A percentile compares a stretch with the other conserved stretches of the same genome.
These are phyloP conservation scores for Phaeotremella skinneri DNA, from an alignment of 768 basidiomycete genomes.

Conservation along the genomic window DNA sequence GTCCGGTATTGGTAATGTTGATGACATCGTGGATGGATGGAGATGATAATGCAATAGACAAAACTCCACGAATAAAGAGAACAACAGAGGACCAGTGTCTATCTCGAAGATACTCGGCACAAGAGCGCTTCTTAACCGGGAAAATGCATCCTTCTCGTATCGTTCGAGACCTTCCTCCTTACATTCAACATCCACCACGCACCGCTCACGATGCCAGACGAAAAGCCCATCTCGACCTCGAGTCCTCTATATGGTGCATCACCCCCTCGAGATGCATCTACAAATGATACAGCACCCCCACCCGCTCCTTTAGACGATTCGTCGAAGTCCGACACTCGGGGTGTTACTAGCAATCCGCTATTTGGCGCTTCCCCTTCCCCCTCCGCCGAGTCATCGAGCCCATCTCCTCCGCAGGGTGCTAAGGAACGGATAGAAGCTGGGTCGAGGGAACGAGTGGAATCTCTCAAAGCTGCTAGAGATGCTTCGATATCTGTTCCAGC, in stretches of 20 bases:
- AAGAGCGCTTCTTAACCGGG: not conserved
- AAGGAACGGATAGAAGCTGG: slow-evolving; percentile 9
- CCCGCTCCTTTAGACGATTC: not conserved
- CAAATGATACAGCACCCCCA: not conserved
- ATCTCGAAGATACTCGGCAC: not conserved
- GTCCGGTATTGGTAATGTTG: slow-evolving; percentile 26
- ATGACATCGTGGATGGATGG: slow-evolving; percentile 8
- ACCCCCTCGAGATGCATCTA: slow-evolving; percentile 9
- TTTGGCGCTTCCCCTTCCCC: slow-evolving; percentile 28
- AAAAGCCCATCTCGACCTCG: not conserved
- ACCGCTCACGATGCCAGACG: not conserved
- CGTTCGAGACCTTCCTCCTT: not conserved
- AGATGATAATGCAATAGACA: not conserved
- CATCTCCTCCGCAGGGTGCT: not conserved
- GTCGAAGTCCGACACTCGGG: not conserved
- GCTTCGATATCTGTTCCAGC: not conserved
- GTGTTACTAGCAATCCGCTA: slow-evolving; percentile 24
- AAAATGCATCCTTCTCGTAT: not conserved
- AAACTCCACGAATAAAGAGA: not conserved
- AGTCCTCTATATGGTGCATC: slow-evolving; percentile 20
- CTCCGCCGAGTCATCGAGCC: not conserved
- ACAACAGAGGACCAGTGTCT: not conserved
- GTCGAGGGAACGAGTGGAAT: slow-evolving; percentile 14
- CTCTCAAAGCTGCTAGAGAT: slow-evolving; percentile 8
- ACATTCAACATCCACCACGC: not conserved